phyloP scores from a whole-genome alignment of 78 protist species.

The Dictyostelium purpureum region DNA sequence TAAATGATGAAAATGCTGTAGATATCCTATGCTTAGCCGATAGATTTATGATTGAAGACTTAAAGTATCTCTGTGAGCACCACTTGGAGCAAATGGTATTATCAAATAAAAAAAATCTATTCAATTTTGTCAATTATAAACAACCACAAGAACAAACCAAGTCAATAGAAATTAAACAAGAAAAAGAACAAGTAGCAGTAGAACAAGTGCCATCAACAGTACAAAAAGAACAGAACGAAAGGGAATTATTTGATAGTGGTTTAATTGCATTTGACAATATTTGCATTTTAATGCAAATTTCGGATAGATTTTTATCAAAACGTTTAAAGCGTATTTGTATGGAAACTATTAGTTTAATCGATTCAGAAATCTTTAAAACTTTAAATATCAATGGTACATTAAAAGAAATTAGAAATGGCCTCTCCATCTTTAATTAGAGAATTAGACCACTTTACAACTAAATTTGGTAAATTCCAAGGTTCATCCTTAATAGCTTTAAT shows the following conservation, averaged over 20 bases:
- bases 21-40: constrained; percentile 71
- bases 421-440: constrained; percentile 50
- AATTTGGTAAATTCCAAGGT: background rate
- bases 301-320: constrained; percentile 49
- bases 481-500: background rate
- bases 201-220: background rate
- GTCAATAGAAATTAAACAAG: too few relatives aligned
- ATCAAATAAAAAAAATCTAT: background rate
- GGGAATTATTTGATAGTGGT: background rate
- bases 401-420: background rate
- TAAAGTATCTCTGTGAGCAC: constrained; percentile 64
- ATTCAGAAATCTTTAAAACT: background rate
- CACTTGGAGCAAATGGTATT: constrained; percentile 54
- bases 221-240: too few relatives aligned
- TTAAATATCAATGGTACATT: constrained; percentile 28
- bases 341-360: constrained; percentile 24
- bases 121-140: background rate
- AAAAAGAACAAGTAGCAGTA: background rate
- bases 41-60: constrained; percentile 81
- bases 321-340: constrained; percentile 69
- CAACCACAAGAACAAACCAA: background rate
- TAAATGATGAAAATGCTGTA: constrained; percentile 65
- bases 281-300: constrained; percentile 51
- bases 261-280: constrained; percentile 58
- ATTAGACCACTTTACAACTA: constrained; percentile 33